Conservation (phyloP, 2,329 filamentous ascomycete genomes). For the Colletotrichum destructivum region DNA sequence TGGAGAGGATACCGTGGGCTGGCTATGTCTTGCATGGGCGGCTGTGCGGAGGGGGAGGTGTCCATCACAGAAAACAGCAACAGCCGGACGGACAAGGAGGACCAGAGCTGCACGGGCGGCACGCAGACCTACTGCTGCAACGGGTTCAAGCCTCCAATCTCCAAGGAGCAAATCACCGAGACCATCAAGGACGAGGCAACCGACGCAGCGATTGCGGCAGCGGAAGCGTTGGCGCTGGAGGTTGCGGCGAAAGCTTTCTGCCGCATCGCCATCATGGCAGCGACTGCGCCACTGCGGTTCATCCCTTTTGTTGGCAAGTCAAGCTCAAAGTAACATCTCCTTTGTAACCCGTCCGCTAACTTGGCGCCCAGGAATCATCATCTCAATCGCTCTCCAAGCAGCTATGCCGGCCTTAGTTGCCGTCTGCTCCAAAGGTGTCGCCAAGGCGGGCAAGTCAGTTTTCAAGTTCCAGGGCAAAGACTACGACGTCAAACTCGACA, state of each 20-base stretch:
- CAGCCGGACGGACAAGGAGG: too few relatives aligned
- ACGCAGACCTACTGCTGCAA: too few relatives aligned
- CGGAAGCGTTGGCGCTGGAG: slow-evolving; percentile 50
- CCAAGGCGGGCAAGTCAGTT: slow-evolving; percentile 4
- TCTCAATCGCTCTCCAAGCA: slow-evolving; percentile 2
- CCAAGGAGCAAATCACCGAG: slow-evolving; percentile 3
- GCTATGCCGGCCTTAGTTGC: slow-evolving; percentile 2
- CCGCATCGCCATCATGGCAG: slow-evolving; percentile 51
- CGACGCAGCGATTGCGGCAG: slow-evolving; percentile 46
- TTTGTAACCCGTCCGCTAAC: too few relatives aligned
- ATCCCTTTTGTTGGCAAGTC: slow-evolving; percentile 26
- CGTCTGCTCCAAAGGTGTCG: slow-evolving; percentile 5
- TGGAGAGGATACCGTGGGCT: slow-evolving; percentile 49
- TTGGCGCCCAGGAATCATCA: neutral
- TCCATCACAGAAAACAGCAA: too few relatives aligned
- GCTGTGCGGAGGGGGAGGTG: slow-evolving; percentile 46
- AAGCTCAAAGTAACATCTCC: too few relatives aligned
- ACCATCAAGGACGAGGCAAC: slow-evolving; percentile 47
- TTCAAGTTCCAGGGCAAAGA: slow-evolving; percentile 12
- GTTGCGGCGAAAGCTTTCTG: slow-evolving; percentile 54
- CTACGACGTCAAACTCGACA: slow-evolving; percentile 28
- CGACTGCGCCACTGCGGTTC: slow-evolving; percentile 12
- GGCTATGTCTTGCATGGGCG: slow-evolving; percentile 48
- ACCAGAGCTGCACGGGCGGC: too few relatives aligned
- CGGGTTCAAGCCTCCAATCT: too few relatives aligned